Evolutionary conservation across 83 land plant species (phyloP).

Genomic region (Isoetes engelmannii): DNA sequence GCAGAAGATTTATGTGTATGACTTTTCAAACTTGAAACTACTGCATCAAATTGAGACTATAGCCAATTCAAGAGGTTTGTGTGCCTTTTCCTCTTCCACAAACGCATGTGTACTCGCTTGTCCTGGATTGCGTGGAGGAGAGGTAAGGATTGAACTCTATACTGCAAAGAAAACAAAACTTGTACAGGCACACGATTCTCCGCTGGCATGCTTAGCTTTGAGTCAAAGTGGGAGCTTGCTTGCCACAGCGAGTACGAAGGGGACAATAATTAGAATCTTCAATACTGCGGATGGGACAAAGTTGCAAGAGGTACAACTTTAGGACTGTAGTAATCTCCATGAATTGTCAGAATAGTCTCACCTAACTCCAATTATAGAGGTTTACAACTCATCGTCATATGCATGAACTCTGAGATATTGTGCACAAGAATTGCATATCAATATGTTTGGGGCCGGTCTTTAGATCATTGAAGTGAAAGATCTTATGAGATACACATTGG

Average conservation of each 20-base stretch:
- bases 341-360: too few relatives aligned
- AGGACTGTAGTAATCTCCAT: too few relatives aligned
- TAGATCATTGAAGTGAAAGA: too few relatives aligned
- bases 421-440: too few relatives aligned
- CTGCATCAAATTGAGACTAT: slow-evolving; percentile 69
- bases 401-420: too few relatives aligned
- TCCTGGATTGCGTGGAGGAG: slow-evolving; percentile 67
- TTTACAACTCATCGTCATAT: too few relatives aligned
- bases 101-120: slow-evolving; percentile 58
- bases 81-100: slow-evolving; percentile 56
- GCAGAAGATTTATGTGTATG: slow-evolving; percentile 68
- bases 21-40: slow-evolving; percentile 50
- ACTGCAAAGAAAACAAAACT: slow-evolving; percentile 47
- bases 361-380: too few relatives aligned
- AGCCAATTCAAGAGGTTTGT: slow-evolving; percentile 62
- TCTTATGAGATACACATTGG: too few relatives aligned
- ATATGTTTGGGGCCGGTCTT: too few relatives aligned
- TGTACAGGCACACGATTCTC: slow-evolving; percentile 65
- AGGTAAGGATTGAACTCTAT: slow-evolving; percentile 65
- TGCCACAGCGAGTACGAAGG: slow-evolving; percentile 74
- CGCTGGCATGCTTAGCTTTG: slow-evolving; percentile 56
- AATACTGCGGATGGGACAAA: slow-evolving; percentile 59
- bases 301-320: slow-evolving; percentile 58
- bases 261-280: slow-evolving; percentile 63
- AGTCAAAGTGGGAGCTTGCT: slow-evolving; percentile 51